Conservation (phyloP, 768 basidiomycete species). For the Lactarius psammicola region DNA sequence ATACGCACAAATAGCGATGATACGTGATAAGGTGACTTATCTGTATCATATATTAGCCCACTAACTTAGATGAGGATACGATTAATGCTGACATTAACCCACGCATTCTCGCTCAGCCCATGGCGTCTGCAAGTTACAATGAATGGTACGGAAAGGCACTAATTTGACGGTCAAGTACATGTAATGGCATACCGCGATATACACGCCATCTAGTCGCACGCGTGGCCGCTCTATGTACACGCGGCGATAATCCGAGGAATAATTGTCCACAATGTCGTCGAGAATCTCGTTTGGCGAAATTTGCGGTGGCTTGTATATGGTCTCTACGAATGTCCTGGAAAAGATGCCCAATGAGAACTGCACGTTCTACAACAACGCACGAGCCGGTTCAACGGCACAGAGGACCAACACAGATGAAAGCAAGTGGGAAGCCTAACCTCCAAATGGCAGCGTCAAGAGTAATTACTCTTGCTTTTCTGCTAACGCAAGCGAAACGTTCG, state of each 20-base stretch:
- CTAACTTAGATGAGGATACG: constrained; percentile 3
- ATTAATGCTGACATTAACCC: constrained; percentile 69
- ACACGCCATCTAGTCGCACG: constrained; percentile 82
- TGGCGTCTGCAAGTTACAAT: constrained; percentile 48
- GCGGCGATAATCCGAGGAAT: constrained; percentile 67
- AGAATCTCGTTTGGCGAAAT: constrained; percentile 54
- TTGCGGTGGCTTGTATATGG: constrained; percentile 75
- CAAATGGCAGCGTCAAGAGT: constrained; percentile 70
- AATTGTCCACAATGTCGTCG: constrained; percentile 44
- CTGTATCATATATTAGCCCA: constrained; percentile 39
- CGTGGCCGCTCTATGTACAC: constrained; percentile 83
- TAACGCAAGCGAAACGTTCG: constrained; percentile 74
- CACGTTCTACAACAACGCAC: constrained; percentile 1
- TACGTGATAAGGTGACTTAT: constrained; percentile 87
- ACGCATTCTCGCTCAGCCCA: constrained; percentile 78
- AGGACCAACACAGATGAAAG: not conserved
- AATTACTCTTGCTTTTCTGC: constrained; percentile 71
- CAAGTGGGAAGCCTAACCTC: constrained; percentile 50
- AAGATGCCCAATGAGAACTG: constrained; percentile 20
- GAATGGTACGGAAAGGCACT: constrained; percentile 17
- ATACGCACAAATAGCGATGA: constrained; percentile 79
- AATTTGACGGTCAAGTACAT: constrained; percentile 47
- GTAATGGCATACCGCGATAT: constrained; percentile 90
- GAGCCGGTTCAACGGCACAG: not conserved
- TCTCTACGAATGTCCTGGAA: constrained; percentile 58